Evolutionary conservation across 306 rosid species (phyloP).

Genomic region (Ceratonia siliqua): DNA sequence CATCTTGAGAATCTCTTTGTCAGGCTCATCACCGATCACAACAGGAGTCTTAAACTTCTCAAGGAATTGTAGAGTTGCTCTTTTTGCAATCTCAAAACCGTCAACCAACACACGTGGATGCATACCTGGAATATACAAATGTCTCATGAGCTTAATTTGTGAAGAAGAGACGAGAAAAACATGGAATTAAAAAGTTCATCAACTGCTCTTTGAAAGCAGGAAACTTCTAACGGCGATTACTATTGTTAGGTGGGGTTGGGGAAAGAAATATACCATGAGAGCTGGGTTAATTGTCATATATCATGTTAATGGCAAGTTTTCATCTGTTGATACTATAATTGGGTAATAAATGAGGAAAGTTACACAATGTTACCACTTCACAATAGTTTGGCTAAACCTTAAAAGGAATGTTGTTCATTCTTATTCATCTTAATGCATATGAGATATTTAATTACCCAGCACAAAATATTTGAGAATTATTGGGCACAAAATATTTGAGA

Average conservation of each 20-base stretch:
- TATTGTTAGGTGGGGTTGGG: not conserved
- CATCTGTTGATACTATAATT: not conserved
- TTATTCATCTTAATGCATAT: no score
- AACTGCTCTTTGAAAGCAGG: not conserved
- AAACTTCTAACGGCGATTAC: not conserved
- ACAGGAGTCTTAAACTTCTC: conserved; percentile 87
- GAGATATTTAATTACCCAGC: not conserved
- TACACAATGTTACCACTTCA: no score
- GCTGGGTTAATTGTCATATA: not conserved
- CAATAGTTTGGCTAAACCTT: no score
- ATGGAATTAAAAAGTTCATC: not conserved
- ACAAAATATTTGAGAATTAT: not conserved
- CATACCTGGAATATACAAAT: conserved; percentile 65
- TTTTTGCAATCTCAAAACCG: conserved; percentile 96
- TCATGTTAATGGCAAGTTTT: not conserved
- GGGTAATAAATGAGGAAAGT: no score
- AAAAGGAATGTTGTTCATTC: no score
- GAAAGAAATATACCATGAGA: not conserved
- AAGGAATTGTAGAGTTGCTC: conserved; percentile 85
- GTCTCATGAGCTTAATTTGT: not conserved
- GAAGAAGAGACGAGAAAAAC: not conserved
- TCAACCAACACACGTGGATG: conserved; percentile 98
- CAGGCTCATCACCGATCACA: conserved; percentile 89
- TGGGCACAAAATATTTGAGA: not conserved
- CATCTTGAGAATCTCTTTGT: conserved; percentile 87